These are phyloP conservation scores for Phaeosphaeriaceae sp. DNA, from an alignment of 2,329 filamentous ascomycete genomes.

Conservation along the genomic window DNA sequence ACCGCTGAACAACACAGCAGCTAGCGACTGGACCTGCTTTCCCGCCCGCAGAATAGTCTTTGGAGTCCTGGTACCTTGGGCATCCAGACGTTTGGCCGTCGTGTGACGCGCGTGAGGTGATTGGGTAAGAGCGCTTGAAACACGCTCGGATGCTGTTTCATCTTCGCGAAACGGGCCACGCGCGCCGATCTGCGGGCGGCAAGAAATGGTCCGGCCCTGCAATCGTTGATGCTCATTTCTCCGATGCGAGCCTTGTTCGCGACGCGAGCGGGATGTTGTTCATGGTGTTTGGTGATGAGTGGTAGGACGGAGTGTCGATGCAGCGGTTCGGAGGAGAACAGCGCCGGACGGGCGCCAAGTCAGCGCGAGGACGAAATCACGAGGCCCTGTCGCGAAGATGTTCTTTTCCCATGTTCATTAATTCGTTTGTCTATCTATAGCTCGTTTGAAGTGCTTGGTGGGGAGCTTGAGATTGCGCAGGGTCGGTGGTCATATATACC, in stretches of 20 bases:
- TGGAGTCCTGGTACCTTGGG: constrained; percentile 18
- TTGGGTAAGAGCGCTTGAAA: constrained; percentile 41
- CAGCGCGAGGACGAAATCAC: background rate
- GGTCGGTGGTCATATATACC: background rate
- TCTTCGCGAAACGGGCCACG: constrained; percentile 31
- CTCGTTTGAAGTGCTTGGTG: background rate
- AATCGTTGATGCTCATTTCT: constrained; percentile 22
- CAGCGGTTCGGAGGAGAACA: background rate
- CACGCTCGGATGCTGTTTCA: constrained; percentile 42
- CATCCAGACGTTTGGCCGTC: constrained; percentile 31
- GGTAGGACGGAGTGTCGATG: background rate
- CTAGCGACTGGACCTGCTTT: constrained; percentile 24
- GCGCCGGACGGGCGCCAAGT: background rate
- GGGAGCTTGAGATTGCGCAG: background rate
- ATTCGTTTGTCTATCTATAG: background rate
- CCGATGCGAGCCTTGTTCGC: constrained; percentile 16
- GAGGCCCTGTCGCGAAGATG: background rate
- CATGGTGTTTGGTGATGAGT: background rate
- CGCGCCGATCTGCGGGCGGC: constrained; percentile 38
- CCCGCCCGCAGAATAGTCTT: constrained; percentile 25
- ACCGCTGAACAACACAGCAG: constrained; percentile 16
- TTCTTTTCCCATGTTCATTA: background rate
- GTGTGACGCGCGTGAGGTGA: constrained; percentile 38
- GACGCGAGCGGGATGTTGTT: constrained; percentile 1
- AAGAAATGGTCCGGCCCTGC: constrained; percentile 26